Conservation (phyloP, 495 filamentous ascomycete species). For the Penicillium soppii region DNA sequence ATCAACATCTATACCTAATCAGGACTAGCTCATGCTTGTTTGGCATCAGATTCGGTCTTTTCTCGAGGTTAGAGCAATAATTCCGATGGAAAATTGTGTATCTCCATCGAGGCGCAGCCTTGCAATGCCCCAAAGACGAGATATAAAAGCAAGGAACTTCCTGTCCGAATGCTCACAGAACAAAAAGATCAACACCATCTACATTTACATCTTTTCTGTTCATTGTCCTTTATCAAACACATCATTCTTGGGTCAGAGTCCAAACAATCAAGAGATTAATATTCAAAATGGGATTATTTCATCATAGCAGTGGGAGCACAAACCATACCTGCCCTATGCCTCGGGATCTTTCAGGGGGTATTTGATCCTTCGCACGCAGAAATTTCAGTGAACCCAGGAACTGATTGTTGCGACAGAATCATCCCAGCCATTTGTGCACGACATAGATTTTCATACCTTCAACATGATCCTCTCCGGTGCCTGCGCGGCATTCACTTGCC, state of each 20-base stretch:
- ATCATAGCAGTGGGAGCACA: not conserved
- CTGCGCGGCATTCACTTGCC: slow-evolving; percentile 18
- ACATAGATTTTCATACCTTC: slow-evolving; percentile 23
- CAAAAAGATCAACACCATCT: too few relatives aligned
- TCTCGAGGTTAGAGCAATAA: not conserved
- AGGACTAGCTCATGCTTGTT: not conserved
- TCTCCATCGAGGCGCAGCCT: not conserved
- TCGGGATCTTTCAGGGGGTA: not conserved
- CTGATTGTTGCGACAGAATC: slow-evolving; percentile 1
- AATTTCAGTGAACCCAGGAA: not conserved
- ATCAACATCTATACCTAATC: not conserved
- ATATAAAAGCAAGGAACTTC: too few relatives aligned
- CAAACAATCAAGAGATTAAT: too few relatives aligned
- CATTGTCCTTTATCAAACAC: too few relatives aligned
- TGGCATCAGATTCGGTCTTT: not conserved
- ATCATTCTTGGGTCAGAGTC: too few relatives aligned
- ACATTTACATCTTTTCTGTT: too few relatives aligned
- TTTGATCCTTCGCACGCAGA: not conserved
- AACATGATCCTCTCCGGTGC: slow-evolving; percentile 28
- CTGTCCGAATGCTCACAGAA: too few relatives aligned
- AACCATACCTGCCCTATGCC: slow-evolving; percentile 8
- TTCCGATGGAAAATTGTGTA: not conserved
- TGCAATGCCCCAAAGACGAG: too few relatives aligned
- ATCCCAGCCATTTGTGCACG: slow-evolving; percentile 13
- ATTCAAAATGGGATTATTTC: slow-evolving; percentile 1